phyloP scores from a whole-genome alignment of 352 stramenopile species.

The Phytophthora boehmeriae region DNA sequence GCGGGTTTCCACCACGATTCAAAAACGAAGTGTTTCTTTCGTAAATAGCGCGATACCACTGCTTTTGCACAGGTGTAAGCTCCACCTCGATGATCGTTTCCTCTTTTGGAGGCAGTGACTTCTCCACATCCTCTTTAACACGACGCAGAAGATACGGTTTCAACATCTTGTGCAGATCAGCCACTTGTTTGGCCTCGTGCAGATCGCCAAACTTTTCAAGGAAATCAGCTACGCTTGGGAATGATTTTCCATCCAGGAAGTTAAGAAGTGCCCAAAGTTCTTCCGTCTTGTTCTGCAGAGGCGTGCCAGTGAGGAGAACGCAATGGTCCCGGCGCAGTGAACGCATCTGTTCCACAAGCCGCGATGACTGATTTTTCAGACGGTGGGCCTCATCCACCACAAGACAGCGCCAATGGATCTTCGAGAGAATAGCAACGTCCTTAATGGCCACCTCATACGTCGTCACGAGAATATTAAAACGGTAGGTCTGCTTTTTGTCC shows the following conservation, averaged over 20 bases:
- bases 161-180: constrained; percentile 90
- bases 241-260: constrained; percentile 96
- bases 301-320: constrained; percentile 87
- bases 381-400: constrained; percentile 91
- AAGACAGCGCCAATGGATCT: constrained; percentile 94
- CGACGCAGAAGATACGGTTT: constrained; percentile 90
- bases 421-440: constrained; percentile 91
- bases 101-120: constrained; percentile 87
- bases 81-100: constrained; percentile 93
- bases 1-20: constrained; percentile 75
- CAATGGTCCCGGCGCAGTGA: constrained; percentile 83
- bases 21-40: constrained; percentile 96
- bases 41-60: constrained; percentile 94
- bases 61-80: constrained; percentile 90
- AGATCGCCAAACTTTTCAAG: constrained; percentile 92
- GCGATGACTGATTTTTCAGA: constrained; percentile 88
- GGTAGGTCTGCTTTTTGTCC: constrained; percentile 86
- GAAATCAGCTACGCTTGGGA: constrained; percentile 94
- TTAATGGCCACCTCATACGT: constrained; percentile 93
- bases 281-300: constrained; percentile 98
- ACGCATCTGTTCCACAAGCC: constrained; percentile 86
- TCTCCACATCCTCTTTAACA: constrained; percentile 92
- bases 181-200: constrained; percentile 88
- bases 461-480: constrained; percentile 92
- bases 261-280: constrained; percentile 99